Conservation (phyloP, 2,329 filamentous ascomycete species). For the Ceratocystis variospora region DNA sequence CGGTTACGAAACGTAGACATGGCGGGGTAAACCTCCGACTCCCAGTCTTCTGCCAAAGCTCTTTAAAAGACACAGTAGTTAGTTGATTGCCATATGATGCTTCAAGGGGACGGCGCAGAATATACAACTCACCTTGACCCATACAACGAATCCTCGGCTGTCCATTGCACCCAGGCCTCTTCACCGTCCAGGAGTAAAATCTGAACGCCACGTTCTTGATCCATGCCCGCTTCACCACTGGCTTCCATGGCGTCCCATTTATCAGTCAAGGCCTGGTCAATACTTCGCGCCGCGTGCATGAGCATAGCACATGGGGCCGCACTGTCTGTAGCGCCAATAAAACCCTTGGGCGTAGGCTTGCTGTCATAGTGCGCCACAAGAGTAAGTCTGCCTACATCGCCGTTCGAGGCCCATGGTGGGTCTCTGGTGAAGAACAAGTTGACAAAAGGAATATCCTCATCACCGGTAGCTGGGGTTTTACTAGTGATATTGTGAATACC, state of each 20-base stretch:
- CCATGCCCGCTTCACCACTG: constrained; percentile 44
- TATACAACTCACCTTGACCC: constrained; percentile 56
- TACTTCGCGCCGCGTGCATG: constrained; percentile 66
- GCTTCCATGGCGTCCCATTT: constrained; percentile 67
- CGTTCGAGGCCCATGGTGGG: constrained; percentile 62
- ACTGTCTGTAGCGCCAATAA: constrained; percentile 87
- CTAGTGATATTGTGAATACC: constrained; percentile 83
- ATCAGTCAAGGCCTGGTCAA: constrained; percentile 64
- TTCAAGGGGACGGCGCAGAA: background rate
- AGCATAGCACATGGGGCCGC: constrained; percentile 91
- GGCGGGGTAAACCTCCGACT: constrained; percentile 51
- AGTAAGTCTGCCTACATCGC: constrained; percentile 67
- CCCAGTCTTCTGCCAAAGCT: constrained; percentile 73
- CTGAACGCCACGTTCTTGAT: constrained; percentile 72
- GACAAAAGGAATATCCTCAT: constrained; percentile 61
- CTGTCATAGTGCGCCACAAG: constrained; percentile 92
- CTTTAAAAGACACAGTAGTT: constrained; percentile 23
- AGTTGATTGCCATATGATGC: background rate
- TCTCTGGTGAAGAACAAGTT: constrained; percentile 81
- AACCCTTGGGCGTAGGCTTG: constrained; percentile 64
- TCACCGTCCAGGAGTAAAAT: constrained; percentile 86
- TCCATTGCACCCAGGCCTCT: constrained; percentile 78
- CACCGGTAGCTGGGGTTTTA: constrained; percentile 61
- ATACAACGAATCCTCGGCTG: constrained; percentile 69
- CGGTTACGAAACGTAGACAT: constrained; percentile 62